Evolutionary conservation across 1,284 basidiomycete species (phyloP).

Genomic region (Wolfiporia cocos): DNA sequence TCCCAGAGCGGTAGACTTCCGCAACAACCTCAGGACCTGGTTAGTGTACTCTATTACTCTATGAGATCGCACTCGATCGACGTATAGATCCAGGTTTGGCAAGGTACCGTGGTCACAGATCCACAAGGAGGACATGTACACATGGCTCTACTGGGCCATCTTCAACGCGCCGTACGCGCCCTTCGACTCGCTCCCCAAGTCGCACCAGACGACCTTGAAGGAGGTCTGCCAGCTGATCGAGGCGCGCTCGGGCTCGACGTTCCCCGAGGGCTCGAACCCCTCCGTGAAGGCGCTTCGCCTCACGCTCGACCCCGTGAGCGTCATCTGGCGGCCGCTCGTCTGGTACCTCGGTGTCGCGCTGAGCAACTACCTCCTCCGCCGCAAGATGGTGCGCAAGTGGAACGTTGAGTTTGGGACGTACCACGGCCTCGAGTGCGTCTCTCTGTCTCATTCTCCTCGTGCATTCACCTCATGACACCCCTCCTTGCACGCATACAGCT

Average conservation of each 20-base stretch:
- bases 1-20: conserved; percentile 72
- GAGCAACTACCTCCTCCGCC: conserved; percentile 46
- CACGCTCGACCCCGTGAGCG: conserved; percentile 74
- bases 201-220: conserved; percentile 46
- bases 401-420: conserved; percentile 42
- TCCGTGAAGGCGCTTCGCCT: conserved; percentile 59
- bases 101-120: conserved; percentile 73
- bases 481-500: conserved; percentile 35
- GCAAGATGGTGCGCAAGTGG: conserved; percentile 40
- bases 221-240: conserved; percentile 61
- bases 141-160: conserved; percentile 85
- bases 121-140: conserved; percentile 54
- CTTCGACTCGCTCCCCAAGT: conserved; percentile 37
- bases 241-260: conserved; percentile 62
- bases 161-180: conserved; percentile 61
- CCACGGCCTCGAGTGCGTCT: conserved; percentile 60
- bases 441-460: neutral
- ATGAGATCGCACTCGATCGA: neutral
- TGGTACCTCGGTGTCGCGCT: conserved; percentile 62
- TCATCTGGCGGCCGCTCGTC: conserved; percentile 64
- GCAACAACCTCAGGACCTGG: conserved; percentile 62
- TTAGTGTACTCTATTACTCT: conserved; percentile 17
- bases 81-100: conserved; percentile 53
- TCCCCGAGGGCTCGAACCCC: conserved; percentile 60
- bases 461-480: neutral